Base-by-base conservation (phyloP, 2,329 filamentous ascomycete genomes). In the Colletotrichum lupini region DNA sequence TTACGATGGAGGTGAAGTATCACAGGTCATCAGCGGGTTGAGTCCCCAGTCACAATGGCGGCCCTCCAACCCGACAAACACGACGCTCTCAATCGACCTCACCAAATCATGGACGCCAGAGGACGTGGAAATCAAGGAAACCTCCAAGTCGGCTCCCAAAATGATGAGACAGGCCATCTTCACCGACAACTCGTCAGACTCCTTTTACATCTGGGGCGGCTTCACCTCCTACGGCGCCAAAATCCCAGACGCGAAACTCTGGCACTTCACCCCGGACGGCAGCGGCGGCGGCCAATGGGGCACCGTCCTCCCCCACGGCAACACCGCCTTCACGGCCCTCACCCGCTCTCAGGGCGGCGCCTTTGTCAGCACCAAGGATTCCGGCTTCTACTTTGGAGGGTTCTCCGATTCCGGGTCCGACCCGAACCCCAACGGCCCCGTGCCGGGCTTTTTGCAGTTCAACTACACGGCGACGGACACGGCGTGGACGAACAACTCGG, bases 171-270 rank as follows among this genome's bases (percentile, higher is more conserved):
- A 75, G 57, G 68, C 67, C 5, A 37, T 76, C 11, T 63, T 75
- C 53, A 66, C 65, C 32, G 42, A 63, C 46, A 52, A 65, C 28
- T 56, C 67, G 22, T 55, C 67, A 9, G 28, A 26, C 30, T 53
- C 61, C 6, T 74, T 75, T 59, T 76, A 75, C 59, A 74, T 75
- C n/a, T 76, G 74, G 74, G 75, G 75, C 42, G 75, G 75, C 12
- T 26, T 57, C 53, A 16, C 61, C n/a, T 68, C 65, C 1, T 66
- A 71, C 55, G 8, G 30, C 65, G 56, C 55, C 42, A 30, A 28
- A 1, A 49, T 68, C 9, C 61, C 64, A 5, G n/a, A 56, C 22
- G 30, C 73, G n/a, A 32, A 56, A 22, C 64, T 73, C 19, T 76
- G 75, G 75, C 63, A 56, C 52, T 76, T 76, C 57, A 56, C 35